phyloP scores from a whole-genome alignment of 2,329 filamentous ascomycete species.

The Apiospora kogelbergensis region DNA sequence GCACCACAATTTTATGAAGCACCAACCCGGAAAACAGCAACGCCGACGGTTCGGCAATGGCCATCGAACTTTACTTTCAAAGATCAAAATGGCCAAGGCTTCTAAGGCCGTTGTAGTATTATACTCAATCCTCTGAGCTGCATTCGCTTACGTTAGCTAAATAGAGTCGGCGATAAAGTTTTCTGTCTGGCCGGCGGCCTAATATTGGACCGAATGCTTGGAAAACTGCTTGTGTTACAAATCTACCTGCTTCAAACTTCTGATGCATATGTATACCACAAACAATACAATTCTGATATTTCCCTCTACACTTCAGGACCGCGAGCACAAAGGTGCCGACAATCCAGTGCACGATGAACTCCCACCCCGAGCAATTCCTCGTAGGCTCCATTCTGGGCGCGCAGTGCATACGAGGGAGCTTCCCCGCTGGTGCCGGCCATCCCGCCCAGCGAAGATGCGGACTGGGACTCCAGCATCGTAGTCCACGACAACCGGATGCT shows the following conservation, averaged over 20 bases:
- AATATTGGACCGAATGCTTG: constrained; percentile 19
- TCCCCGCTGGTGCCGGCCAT: constrained; percentile 13
- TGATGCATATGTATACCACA: too few species aligned
- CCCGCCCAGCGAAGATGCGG: constrained; percentile 14
- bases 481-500: constrained; percentile 16
- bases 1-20: too few species aligned
- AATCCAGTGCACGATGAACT: not conserved
- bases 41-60: too few species aligned
- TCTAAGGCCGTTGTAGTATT: too few species aligned
- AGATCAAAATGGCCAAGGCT: not conserved
- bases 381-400: constrained; percentile 11
- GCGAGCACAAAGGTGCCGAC: not conserved
- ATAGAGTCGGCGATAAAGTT: not conserved
- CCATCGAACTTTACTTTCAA: too few species aligned
- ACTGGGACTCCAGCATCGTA: constrained; percentile 27
- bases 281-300: too few species aligned
- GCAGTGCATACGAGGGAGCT: constrained; percentile 10
- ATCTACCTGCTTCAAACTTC: not conserved
- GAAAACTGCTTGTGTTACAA: not conserved
- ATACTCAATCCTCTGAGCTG: not conserved
- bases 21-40: too few species aligned
- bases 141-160: not conserved
- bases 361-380: not conserved
- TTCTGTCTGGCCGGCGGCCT: constrained; percentile 14
- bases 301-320: not conserved